Evolutionary conservation across 2,329 filamentous ascomycete species (phyloP).

Genomic region (Boeremia lycopersici): DNA sequence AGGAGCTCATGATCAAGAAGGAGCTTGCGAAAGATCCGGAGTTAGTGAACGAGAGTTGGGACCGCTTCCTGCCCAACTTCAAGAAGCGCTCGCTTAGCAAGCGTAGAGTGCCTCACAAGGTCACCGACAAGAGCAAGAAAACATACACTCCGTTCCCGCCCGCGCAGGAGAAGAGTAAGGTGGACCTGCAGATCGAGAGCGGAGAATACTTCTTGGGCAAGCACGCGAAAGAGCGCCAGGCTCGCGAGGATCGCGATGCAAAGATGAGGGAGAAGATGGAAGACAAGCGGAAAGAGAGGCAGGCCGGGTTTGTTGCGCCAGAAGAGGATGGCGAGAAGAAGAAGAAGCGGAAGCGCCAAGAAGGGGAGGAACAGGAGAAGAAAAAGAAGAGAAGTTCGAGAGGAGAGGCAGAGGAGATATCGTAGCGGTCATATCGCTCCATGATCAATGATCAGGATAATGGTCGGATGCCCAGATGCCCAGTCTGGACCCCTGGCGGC

Average conservation of each 20-base stretch:
- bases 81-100: conserved; percentile 91
- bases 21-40: conserved; percentile 89
- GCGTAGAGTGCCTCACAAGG: conserved; percentile 78
- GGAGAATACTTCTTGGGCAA: conserved; percentile 97
- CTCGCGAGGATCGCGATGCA: conserved; percentile 79
- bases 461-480: too few relatives aligned
- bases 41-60: conserved; percentile 88
- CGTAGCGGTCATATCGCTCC: neutral
- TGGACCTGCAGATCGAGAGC: conserved; percentile 96
- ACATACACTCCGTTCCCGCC: conserved; percentile 96
- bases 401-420: conserved; percentile 33
- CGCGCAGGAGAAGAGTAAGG: conserved; percentile 96
- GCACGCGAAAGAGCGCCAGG: conserved; percentile 85
- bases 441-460: too few relatives aligned
- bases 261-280: conserved; percentile 86
- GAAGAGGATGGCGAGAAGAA: conserved; percentile 69
- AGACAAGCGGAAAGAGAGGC: conserved; percentile 83
- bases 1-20: conserved; percentile 92
- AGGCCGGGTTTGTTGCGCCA: conserved; percentile 85
- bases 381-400: conserved; percentile 43
- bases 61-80: conserved; percentile 95
- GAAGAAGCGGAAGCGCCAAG: conserved; percentile 51
- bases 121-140: conserved; percentile 94
- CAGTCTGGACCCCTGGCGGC: neutral
- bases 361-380: conserved; percentile 53